Evolutionary conservation across 352 stramenopile genomes (phyloP), one percentile per base, ranked within the genome.

Genomic region (Lagenidium sp.): DNA sequence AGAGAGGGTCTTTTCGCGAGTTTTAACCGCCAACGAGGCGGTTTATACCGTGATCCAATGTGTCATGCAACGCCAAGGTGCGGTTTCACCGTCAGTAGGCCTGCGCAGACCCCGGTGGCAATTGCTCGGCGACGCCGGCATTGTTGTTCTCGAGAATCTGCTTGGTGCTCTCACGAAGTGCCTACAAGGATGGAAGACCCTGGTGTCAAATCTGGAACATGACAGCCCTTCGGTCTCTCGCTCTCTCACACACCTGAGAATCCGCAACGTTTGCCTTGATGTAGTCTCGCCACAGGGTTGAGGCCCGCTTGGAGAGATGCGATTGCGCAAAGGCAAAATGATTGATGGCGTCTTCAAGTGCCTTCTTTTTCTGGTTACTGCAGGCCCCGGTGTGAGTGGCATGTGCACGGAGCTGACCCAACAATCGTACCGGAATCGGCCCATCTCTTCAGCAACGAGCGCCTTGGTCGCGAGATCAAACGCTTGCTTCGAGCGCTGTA

Each of bases 251-350:
- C 15, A 32, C 28, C 28, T 32, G 28, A 32, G 28, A 15, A 34
- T 72, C 65, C 4, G 42, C 38, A 20, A 47, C 39, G 12, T 66
- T 65, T 0, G 59, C 50, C 47, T 74, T 82, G 43, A 76, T 44
- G 38, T 71, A 60, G 18, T 80, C 62, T 16, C 67, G 66, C 69
- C 66, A 82, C n/a, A 78, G 51, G 4, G 53, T 58, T 5, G 61
- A 51, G 21, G 64, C 68, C 36, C 66, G 62, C 30, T 82, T 83
- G 11, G 64, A 61, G 20, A 84, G 36, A 36, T 86, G 70, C 11
- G 60, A 58, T 40, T 86, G 60, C 4, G 68, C 74, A 44, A 65
- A 82, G 0, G 71, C 66, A 30, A 86, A 72, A 11, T 78, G 74
- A 36, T 60, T 61, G 47, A 86, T 81, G 19, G 69, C 59, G 4